Percentiles rank a stretch among this genome's conserved stretches.
These are phyloP conservation scores for Deuterostichococcus epilithicus DNA, from an alignment of 139 green algal species.

Conservation along the genomic window DNA sequence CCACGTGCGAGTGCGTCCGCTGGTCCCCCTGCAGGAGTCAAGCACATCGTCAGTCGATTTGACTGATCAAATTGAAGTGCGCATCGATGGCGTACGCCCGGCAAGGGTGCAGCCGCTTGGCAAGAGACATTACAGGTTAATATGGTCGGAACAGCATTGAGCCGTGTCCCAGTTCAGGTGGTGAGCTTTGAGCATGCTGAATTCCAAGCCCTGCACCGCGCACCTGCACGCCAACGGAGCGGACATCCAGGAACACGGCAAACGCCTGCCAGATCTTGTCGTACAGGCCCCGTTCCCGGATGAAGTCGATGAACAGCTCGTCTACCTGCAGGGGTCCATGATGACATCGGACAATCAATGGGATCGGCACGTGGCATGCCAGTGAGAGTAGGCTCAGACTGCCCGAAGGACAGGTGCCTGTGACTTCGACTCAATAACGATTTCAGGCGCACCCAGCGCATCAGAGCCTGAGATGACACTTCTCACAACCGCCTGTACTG, in stretches of 20 bases:
- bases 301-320: constrained; percentile 95
- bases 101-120: no score
- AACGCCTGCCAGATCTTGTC: constrained; percentile 99
- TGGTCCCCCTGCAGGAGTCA: constrained; percentile 83
- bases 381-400: neutral
- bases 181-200: neutral
- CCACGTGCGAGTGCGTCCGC: constrained; percentile 90
- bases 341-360: neutral
- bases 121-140: no score
- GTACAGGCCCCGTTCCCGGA: constrained; percentile 92
- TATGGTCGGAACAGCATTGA: no score
- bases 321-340: constrained; percentile 68
- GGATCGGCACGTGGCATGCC: neutral
- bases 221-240: constrained; percentile 40
- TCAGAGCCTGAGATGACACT: no score
- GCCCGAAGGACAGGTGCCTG: no score
- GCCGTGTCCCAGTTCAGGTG: no score
- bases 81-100: no score
- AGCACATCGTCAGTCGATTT: no score
- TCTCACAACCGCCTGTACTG: no score
- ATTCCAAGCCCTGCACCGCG: constrained; percentile 17
- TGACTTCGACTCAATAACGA: no score
- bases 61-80: no score
- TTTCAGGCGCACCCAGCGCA: no score
- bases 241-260: constrained; percentile 94